phyloP scores from a whole-genome alignment of 345 rosid genomes.

The Erysimum cheiranthoides region DNA sequence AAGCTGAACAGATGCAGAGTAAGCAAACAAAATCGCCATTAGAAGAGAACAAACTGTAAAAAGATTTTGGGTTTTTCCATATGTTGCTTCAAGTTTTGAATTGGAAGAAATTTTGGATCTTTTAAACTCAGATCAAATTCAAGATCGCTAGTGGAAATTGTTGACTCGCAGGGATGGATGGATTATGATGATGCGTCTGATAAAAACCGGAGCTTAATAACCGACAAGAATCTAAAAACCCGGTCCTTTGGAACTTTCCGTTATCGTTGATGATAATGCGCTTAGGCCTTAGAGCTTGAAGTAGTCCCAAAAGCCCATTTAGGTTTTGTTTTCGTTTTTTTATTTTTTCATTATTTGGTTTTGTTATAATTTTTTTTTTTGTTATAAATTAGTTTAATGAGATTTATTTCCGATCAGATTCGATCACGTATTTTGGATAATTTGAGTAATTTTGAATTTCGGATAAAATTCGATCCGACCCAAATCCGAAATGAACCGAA shows the following conservation, averaged over 20 bases:
- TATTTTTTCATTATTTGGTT: background rate
- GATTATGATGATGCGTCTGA: background rate
- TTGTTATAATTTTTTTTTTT: background rate
- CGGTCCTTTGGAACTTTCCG: conserved; percentile 23
- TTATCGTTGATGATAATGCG: background rate
- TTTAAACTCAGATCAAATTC: conserved; percentile 14
- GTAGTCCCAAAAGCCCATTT: conserved; percentile 3
- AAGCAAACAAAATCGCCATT: conserved; percentile 75
- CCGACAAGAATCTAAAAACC: conserved; percentile 5
- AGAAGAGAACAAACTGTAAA: conserved; percentile 55
- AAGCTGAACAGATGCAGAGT: conserved; percentile 81
- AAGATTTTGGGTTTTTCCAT: conserved; percentile 51
- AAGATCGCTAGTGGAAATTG: background rate
- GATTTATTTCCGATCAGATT: too few relatives aligned
- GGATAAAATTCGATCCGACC: too few relatives aligned
- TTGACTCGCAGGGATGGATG: background rate
- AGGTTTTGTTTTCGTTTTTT: background rate
- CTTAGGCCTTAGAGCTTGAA: too few relatives aligned
- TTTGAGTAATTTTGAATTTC: too few relatives aligned
- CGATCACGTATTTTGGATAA: too few relatives aligned
- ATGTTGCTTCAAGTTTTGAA: background rate
- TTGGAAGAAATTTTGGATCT: background rate
- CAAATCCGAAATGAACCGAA: too few relatives aligned
- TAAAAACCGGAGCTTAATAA: conserved; percentile 10
- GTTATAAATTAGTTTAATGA: too few relatives aligned